These are phyloP conservation scores for Saccharomycopsis amapae DNA, from an alignment of 805 yeast species.

Conservation along the genomic window DNA sequence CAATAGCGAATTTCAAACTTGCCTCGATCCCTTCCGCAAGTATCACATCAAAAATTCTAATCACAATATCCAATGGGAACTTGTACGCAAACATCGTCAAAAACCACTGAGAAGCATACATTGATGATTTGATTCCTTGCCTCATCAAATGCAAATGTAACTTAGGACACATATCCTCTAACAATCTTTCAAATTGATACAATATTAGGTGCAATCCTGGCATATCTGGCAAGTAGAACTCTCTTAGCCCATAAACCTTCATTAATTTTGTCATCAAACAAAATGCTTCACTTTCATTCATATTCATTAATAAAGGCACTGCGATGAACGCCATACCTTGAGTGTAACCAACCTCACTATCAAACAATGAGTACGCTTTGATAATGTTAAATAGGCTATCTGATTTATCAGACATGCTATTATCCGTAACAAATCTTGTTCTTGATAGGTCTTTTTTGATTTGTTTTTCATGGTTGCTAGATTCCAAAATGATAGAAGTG, in stretches of 20 bases:
- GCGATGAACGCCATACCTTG: conserved; percentile 96
- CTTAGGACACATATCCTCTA: conserved; percentile 70
- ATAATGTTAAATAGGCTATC: conserved; percentile 67
- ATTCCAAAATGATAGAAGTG: conserved; percentile 38
- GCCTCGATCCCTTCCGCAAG: conserved; percentile 90
- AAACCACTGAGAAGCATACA: conserved; percentile 99
- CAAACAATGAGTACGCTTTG: conserved; percentile 77
- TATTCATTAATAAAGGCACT: conserved; percentile 75
- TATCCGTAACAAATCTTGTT: conserved; percentile 66
- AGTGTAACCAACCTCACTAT: conserved; percentile 92
- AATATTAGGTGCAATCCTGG: conserved; percentile 80
- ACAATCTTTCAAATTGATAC: conserved; percentile 82
- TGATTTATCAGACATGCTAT: conserved; percentile 45
- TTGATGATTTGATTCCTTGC: conserved; percentile 84
- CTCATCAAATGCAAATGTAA: conserved; percentile 69
- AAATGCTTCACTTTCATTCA: conserved; percentile 81
- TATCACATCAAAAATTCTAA: conserved; percentile 80
- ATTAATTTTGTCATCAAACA: conserved; percentile 72
- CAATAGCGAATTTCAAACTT: conserved; percentile 74
- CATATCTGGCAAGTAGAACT: conserved; percentile 81
- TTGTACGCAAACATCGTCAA: conserved; percentile 91
- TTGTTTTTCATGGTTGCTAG: conserved; percentile 55
- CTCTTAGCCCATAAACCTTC: conserved; percentile 77
- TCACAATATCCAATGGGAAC: conserved; percentile 83
- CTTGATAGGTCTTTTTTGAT: conserved; percentile 79